Evolutionary conservation across 352 stramenopile genomes (phyloP), one percentile per base, ranked within the genome.

Genomic region (Phytophthora crassamura): DNA sequence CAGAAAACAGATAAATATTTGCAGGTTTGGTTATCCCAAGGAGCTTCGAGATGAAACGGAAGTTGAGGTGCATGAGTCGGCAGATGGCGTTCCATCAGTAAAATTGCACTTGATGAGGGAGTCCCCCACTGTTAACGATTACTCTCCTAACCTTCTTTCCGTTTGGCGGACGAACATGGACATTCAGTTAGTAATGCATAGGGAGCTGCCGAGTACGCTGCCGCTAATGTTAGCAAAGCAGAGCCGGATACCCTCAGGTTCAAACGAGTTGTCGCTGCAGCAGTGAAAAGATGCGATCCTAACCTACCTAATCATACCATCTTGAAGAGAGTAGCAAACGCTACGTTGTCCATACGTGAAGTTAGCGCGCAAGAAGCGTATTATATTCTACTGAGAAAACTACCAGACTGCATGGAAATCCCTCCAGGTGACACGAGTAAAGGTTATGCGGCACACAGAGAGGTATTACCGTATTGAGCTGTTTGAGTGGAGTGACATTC

Each of bases 111-210:
- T 47, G 4, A 45, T 56, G 25, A 38, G 61, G 36, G 25, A 57
- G 4, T 8, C 18, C 5, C 14, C 36, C 12, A 25, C 20, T 14
- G n/a, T n/a, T n/a, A 69, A 69, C 35, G 60, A 64, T 7, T 69
- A 56, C 22, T 52, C 4, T 12, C 38, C 36, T 11, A 12, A 34
- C 41, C 52, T 62, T 7, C 32, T 41, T 0, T 30, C 6, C 41
- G 38, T 30, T 0, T 69, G 68, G 62, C 18, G 68, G 4, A n/a
- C n/a, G 1, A 76, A 76, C 20, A 76, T 76, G 68, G 69, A 77
- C 34, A 55, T 73, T 2, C 47, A 55, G 6, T 18, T 57, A 8
- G 61, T 72, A n/a, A n/a, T n/a, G n/a, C n/a, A n/a, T n/a, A n/a
- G n/a, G n/a, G n/a, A n/a, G n/a, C n/a, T n/a, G n/a, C n/a, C n/a